phyloP scores from a whole-genome alignment of 2,329 filamentous ascomycete genomes.

The Talaromyces islandicus region DNA sequence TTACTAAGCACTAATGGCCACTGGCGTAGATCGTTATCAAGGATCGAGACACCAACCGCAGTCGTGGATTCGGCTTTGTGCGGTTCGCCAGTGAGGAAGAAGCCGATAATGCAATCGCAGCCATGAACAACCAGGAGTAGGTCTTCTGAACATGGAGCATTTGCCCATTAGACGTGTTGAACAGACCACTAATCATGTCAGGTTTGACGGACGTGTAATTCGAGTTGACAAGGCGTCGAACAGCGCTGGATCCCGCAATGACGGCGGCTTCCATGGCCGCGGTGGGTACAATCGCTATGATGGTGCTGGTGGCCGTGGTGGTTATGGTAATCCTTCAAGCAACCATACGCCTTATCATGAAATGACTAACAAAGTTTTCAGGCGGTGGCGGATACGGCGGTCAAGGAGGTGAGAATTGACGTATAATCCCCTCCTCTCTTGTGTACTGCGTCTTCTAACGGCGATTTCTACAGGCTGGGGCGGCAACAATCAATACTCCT shows the following conservation, averaged over 20 bases:
- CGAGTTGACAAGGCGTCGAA: constrained; percentile 95
- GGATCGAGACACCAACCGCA: constrained; percentile 92
- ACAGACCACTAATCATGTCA: constrained; percentile 30
- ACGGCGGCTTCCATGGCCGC: constrained; percentile 40
- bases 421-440: neutral
- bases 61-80: constrained; percentile 96
- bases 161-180: constrained; percentile 14
- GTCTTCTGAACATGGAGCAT: constrained; percentile 25
- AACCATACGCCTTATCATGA: constrained; percentile 13
- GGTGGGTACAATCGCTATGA: constrained; percentile 41
- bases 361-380: constrained; percentile 7
- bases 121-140: constrained; percentile 61
- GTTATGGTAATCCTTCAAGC: constrained; percentile 17
- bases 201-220: constrained; percentile 90
- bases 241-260: constrained; percentile 54
- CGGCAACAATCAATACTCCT: constrained; percentile 9
- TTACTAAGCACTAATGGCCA: neutral
- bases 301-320: constrained; percentile 29
- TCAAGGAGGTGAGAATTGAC: constrained; percentile 10
- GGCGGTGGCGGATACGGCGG: constrained; percentile 23
- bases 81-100: constrained; percentile 58
- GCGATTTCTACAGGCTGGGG: constrained; percentile 11
- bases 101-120: constrained; percentile 36
- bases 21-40: constrained; percentile 82
- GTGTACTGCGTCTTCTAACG: neutral